A percentile compares a stretch with the other conserved stretches of the same genome.
phyloP scores from a whole-genome alignment of 768 basidiomycete species.

The Rhizopogon vulgaris region DNA sequence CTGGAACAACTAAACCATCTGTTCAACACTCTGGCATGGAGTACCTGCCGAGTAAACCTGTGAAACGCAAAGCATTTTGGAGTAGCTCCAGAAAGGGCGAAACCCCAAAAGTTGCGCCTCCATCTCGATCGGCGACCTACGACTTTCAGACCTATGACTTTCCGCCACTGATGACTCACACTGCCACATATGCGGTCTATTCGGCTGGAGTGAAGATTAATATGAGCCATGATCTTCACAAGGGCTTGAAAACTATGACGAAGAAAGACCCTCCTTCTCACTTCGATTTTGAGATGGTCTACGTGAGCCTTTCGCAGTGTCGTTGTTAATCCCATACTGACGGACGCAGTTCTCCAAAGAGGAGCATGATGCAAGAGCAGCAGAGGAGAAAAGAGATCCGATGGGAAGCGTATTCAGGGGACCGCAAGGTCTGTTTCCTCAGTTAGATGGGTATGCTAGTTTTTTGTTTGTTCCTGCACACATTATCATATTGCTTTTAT shows the following conservation, averaged over 20 bases:
- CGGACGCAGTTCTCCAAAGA: constrained; percentile 59
- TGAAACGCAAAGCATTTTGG: constrained; percentile 3
- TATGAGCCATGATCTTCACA: constrained; percentile 51
- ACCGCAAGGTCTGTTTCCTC: constrained; percentile 67
- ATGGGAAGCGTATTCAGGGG: constrained; percentile 66
- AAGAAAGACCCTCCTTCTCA: constrained; percentile 82
- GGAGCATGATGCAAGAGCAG: constrained; percentile 62
- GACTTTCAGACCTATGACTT: background rate
- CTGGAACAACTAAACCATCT: constrained; percentile 50
- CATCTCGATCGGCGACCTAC: background rate
- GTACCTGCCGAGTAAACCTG: background rate
- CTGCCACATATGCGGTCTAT: constrained; percentile 7
- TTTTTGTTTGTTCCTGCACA: background rate
- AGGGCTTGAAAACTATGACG: constrained; percentile 76
- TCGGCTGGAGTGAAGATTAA: constrained; percentile 42
- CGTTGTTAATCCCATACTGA: background rate
- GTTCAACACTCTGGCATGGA: constrained; percentile 12
- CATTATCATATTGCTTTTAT: constrained; percentile 3
- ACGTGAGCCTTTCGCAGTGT: constrained; percentile 38
- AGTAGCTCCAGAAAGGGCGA: background rate
- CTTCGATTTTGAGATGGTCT: constrained; percentile 75
- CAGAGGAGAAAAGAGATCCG: constrained; percentile 51
- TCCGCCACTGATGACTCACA: background rate
- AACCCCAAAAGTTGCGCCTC: background rate
- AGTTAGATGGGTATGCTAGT: constrained; percentile 60